Conservation (phyloP, 2,329 filamentous ascomycete species). For the Clonostachys rhizophaga region DNA sequence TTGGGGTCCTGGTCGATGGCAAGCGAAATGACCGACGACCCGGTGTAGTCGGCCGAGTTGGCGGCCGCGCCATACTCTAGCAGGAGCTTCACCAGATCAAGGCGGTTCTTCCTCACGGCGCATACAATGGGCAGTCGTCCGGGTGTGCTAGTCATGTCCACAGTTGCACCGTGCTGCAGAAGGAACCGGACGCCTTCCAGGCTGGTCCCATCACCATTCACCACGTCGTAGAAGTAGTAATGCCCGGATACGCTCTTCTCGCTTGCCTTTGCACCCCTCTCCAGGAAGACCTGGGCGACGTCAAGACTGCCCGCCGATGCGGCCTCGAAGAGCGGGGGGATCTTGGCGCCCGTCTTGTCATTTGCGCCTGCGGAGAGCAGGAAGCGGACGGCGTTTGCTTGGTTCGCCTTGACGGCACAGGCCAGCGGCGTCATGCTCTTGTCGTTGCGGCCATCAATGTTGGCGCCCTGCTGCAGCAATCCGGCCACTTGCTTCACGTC, state of each 20-base stretch:
- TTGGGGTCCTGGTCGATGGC: slow-evolving; percentile 17
- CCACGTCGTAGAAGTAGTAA: slow-evolving; percentile 20
- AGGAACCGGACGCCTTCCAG: slow-evolving; percentile 18
- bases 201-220: slow-evolving; percentile 10
- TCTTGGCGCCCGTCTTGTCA: slow-evolving; percentile 10
- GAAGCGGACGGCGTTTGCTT: slow-evolving; percentile 20
- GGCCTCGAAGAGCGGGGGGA: slow-evolving; percentile 24
- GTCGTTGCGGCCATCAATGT: slow-evolving; percentile 27
- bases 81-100: slow-evolving; percentile 18
- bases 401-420: slow-evolving; percentile 23
- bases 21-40: slow-evolving; percentile 19
- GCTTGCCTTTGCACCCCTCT: slow-evolving; percentile 20
- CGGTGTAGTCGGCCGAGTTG: slow-evolving; percentile 18
- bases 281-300: slow-evolving; percentile 17
- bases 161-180: slow-evolving; percentile 19
- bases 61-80: slow-evolving; percentile 27
- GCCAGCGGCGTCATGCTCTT: slow-evolving; percentile 24
- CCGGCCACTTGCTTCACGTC: slow-evolving; percentile 24
- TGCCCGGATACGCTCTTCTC: slow-evolving; percentile 18
- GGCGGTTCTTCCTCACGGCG: slow-evolving; percentile 15
- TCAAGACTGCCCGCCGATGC: slow-evolving; percentile 17
- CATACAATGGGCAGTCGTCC: slow-evolving; percentile 18
- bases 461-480: slow-evolving; percentile 24
- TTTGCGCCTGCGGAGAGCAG: slow-evolving; percentile 24
- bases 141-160: slow-evolving; percentile 13